phyloP scores from a whole-genome alignment of 2,329 filamentous ascomycete genomes.

The Cadophora gregata region DNA sequence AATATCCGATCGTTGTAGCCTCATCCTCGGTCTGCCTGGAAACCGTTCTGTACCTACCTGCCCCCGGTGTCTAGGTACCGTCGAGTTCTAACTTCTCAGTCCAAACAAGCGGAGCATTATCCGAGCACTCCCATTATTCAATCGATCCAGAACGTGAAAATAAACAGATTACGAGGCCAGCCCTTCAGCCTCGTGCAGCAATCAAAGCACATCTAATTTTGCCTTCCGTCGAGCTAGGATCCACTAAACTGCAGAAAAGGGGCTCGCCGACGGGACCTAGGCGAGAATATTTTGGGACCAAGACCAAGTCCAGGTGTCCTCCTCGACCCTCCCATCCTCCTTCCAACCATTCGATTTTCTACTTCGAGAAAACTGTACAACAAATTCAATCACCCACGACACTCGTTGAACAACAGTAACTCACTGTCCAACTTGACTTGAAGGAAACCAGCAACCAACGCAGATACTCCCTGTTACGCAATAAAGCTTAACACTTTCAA shows the following conservation, averaged over 20 bases:
- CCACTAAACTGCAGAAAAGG: constrained; percentile 21
- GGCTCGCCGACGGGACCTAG: constrained; percentile 16
- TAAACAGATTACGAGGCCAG: constrained; percentile 19
- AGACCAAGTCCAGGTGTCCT: constrained; percentile 18
- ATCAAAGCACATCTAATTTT: constrained; percentile 21
- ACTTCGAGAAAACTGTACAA: neutral
- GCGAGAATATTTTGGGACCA: constrained; percentile 17
- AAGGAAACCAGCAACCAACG: neutral
- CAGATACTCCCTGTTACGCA: constrained; percentile 10
- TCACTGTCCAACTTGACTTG: constrained; percentile 1
- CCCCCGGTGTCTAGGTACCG: too few relatives aligned
- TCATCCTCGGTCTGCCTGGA: neutral
- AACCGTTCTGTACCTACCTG: neutral
- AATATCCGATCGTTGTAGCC: constrained; percentile 3
- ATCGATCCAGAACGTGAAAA: constrained; percentile 34
- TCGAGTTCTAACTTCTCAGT: neutral
- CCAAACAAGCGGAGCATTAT: neutral
- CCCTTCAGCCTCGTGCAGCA: constrained; percentile 18
- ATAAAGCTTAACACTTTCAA: neutral
- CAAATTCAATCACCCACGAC: constrained; percentile 8
- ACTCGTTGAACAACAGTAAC: constrained; percentile 12
- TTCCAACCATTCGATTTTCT: constrained; percentile 2
- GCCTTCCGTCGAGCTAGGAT: constrained; percentile 21
- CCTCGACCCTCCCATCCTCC: constrained; percentile 14
- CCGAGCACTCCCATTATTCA: constrained; percentile 27